These are phyloP conservation scores for Saccharomycopsis phalli DNA, from an alignment of 1,139 yeast genomes.

Conservation along the genomic window DNA sequence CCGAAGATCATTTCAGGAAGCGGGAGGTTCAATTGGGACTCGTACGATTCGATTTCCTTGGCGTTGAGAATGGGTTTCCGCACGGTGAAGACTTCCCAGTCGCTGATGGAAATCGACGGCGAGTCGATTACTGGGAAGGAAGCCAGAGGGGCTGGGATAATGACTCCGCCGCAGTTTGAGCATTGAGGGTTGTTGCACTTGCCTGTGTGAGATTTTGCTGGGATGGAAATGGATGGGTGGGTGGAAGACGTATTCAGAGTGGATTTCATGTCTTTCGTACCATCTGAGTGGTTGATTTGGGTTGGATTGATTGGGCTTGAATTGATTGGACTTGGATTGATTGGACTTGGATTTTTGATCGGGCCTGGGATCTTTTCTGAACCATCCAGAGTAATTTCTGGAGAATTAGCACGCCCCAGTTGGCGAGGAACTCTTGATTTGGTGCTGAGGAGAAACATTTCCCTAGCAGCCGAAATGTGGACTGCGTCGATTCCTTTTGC, in stretches of 20 bases:
- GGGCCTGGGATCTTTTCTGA: too few relatives aligned
- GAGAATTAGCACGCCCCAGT: too few relatives aligned
- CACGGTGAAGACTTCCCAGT: constrained; percentile 70
- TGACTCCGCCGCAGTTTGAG: constrained; percentile 56
- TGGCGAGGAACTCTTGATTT: constrained; percentile 12
- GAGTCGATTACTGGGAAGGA: constrained; percentile 51
- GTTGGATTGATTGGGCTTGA: too few relatives aligned
- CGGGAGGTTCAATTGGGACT: constrained; percentile 60
- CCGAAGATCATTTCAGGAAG: constrained; percentile 98
- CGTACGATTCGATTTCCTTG: constrained; percentile 62
- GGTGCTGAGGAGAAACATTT: constrained; percentile 35
- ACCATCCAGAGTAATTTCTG: too few relatives aligned
- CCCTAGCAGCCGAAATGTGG: constrained; percentile 54
- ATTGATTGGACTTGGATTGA: too few relatives aligned
- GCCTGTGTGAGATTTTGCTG: constrained; percentile 20
- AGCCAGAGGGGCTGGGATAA: constrained; percentile 66
- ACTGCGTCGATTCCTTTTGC: constrained; percentile 42
- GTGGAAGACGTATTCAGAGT: constrained; percentile 2
- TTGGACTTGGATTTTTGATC: too few relatives aligned
- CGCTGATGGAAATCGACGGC: constrained; percentile 57
- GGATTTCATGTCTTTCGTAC: neutral
- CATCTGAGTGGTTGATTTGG: too few relatives aligned
- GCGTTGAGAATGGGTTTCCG: constrained; percentile 74
- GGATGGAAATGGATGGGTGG: constrained; percentile 11
- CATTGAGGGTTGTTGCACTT: constrained; percentile 39